Evolutionary conservation across 192 early-diverging fungal species (phyloP).

Genomic region (Diversispora epigaea): DNA sequence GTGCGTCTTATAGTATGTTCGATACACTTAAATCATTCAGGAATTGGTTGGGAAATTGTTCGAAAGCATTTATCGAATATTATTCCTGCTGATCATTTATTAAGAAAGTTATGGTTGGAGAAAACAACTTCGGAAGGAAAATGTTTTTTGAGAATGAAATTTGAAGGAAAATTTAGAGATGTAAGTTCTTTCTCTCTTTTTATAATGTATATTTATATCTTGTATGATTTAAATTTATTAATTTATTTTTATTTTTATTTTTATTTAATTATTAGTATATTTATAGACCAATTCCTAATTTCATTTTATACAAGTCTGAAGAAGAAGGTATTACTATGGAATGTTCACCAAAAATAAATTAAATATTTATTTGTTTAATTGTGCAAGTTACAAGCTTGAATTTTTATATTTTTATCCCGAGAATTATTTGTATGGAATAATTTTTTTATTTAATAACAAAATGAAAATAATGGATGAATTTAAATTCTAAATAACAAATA

Average conservation of each 20-base stretch:
- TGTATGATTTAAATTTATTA: too few relatives aligned
- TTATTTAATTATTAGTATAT: conserved; percentile 35
- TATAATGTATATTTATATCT: background rate
- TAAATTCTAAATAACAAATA: too few relatives aligned
- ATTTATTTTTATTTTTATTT: background rate
- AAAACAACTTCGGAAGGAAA: conserved; percentile 48
- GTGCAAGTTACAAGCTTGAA: too few relatives aligned
- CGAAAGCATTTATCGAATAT: conserved; percentile 47
- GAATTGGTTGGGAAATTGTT: conserved; percentile 58
- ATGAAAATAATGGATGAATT: too few relatives aligned
- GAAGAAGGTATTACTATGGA: too few relatives aligned
- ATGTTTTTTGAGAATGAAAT: conserved; percentile 69
- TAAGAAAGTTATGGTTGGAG: conserved; percentile 51
- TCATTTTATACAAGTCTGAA: conserved; percentile 28
- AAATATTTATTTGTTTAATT: too few relatives aligned
- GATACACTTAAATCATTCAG: conserved; percentile 51
- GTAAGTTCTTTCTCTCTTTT: conserved; percentile 34
- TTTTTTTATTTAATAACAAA: too few relatives aligned
- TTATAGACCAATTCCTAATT: conserved; percentile 36
- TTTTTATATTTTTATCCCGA: too few relatives aligned
- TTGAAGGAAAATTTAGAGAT: conserved; percentile 65
- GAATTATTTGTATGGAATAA: too few relatives aligned
- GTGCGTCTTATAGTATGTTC: conserved; percentile 60
- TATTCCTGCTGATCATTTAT: conserved; percentile 45
- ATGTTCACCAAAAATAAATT: too few relatives aligned